These are phyloP conservation scores for Curvularia sp. DNA, from an alignment of 2,329 filamentous ascomycete species.

Conservation along the genomic window DNA sequence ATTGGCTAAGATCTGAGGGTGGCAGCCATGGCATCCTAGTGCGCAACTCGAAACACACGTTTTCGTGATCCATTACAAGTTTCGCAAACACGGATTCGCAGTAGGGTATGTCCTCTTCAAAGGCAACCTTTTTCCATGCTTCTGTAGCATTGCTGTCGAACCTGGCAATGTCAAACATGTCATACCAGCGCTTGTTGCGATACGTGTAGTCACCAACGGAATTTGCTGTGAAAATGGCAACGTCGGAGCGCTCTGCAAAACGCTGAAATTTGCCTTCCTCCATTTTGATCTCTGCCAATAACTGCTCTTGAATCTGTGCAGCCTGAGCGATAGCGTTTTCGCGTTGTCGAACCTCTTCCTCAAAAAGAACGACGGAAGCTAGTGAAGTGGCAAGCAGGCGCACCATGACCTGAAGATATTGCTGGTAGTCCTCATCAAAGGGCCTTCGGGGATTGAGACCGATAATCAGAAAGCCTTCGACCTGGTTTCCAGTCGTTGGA, in stretches of 20 bases:
- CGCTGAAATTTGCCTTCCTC: constrained; percentile 48
- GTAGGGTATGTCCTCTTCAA: constrained; percentile 46
- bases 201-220: constrained; percentile 48
- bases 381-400: constrained; percentile 51
- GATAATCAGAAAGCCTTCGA: constrained; percentile 51
- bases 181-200: constrained; percentile 52
- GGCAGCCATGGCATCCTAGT: constrained; percentile 48
- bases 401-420: constrained; percentile 48
- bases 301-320: constrained; percentile 45
- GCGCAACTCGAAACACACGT: constrained; percentile 50
- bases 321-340: constrained; percentile 44
- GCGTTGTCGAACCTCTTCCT: constrained; percentile 49
- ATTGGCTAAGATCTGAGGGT: constrained; percentile 23
- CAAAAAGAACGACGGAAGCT: constrained; percentile 51
- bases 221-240: constrained; percentile 53
- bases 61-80: constrained; percentile 41
- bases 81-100: constrained; percentile 44
- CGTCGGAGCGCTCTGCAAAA: constrained; percentile 51
- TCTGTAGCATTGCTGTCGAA: constrained; percentile 25
- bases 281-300: constrained; percentile 47
- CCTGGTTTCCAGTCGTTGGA: constrained; percentile 44
- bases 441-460: constrained; percentile 51
- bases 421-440: constrained; percentile 50
- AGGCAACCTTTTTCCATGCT: constrained; percentile 32
- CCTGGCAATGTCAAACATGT: constrained; percentile 39